Evolutionary conservation across 805 yeast species (phyloP).

Genomic region (Torulaspora quercuum): DNA sequence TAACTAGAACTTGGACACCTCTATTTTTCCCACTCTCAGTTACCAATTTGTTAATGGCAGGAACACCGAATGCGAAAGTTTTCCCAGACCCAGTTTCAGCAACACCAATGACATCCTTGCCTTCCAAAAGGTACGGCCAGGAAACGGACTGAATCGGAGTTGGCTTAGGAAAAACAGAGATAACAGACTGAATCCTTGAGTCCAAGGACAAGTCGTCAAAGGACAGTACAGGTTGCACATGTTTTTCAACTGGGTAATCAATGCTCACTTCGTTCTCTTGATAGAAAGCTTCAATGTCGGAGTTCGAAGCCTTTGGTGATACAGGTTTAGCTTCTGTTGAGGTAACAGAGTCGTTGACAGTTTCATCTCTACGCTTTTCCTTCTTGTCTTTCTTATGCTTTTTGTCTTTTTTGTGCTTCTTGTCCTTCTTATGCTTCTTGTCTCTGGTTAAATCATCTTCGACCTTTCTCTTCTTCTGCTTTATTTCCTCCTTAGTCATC

Average conservation of each 20-base stretch:
- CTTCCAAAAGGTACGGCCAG: slow-evolving; percentile 83
- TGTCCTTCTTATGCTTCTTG: slow-evolving; percentile 36
- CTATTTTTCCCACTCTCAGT: slow-evolving; percentile 24
- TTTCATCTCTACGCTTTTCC: slow-evolving; percentile 36
- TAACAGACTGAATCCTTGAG: slow-evolving; percentile 52
- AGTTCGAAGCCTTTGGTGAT: slow-evolving; percentile 43
- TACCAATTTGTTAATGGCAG: slow-evolving; percentile 75
- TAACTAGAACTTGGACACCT: slow-evolving; percentile 71
- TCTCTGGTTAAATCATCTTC: slow-evolving; percentile 33
- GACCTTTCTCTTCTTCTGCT: slow-evolving; percentile 40
- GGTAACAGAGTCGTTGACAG: too few relatives aligned
- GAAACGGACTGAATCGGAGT: slow-evolving; percentile 94
- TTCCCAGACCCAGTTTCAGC: slow-evolving; percentile 99
- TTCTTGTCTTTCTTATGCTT: slow-evolving; percentile 35
- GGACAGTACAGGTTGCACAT: slow-evolving; percentile 63
- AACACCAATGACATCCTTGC: slow-evolving; percentile 89
- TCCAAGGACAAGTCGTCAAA: slow-evolving; percentile 61
- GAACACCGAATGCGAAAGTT: slow-evolving; percentile 96
- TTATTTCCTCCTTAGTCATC: slow-evolving; percentile 39
- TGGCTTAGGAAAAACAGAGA: slow-evolving; percentile 78
- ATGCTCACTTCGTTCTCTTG: slow-evolving; percentile 71
- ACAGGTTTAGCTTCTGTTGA: slow-evolving; percentile 28
- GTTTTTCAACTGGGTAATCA: slow-evolving; percentile 57
- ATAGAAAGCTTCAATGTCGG: slow-evolving; percentile 60
- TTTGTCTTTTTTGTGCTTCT: slow-evolving; percentile 36